phyloP scores from a whole-genome alignment of 768 basidiomycete genomes.

The Panaeolus cyanescens region DNA sequence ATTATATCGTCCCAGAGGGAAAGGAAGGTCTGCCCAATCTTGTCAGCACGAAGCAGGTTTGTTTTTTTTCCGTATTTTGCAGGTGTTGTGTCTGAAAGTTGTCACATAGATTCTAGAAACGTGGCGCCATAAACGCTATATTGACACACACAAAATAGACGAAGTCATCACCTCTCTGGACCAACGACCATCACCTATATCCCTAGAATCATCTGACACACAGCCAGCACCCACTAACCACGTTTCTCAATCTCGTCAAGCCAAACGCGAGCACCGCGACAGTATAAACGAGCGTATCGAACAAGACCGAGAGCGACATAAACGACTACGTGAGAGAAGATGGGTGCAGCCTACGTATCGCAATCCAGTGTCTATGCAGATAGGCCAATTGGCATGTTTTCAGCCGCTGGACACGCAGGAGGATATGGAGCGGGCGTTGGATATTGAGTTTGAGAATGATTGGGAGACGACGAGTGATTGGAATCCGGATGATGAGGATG shows the following conservation, averaged over 20 bases:
- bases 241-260: slow-evolving; percentile 22
- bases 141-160: slow-evolving; percentile 80
- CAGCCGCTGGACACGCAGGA: slow-evolving; percentile 61
- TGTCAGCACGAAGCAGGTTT: slow-evolving; percentile 83
- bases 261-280: slow-evolving; percentile 48
- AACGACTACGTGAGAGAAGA: slow-evolving; percentile 84
- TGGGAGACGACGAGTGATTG: slow-evolving; percentile 91
- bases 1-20: slow-evolving; percentile 86
- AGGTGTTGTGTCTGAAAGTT: too few relatives aligned
- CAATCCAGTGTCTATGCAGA: slow-evolving; percentile 40
- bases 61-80: too few relatives aligned
- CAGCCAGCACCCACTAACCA: slow-evolving; percentile 12
- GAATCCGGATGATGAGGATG: slow-evolving; percentile 88
- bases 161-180: slow-evolving; percentile 62
- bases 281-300: slow-evolving; percentile 88
- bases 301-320: slow-evolving; percentile 91
- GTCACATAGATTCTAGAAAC: slow-evolving; percentile 94
- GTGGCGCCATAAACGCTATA: slow-evolving; percentile 83
- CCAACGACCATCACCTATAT: slow-evolving; percentile 32
- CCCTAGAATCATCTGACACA: slow-evolving; percentile 14
- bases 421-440: slow-evolving; percentile 48
- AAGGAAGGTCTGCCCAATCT: slow-evolving; percentile 87
- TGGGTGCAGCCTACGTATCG: slow-evolving; percentile 85
- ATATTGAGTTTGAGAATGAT: slow-evolving; percentile 87
- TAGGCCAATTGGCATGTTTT: slow-evolving; percentile 57